Evolutionary conservation across 371 early-diverging fungal genomes (phyloP), one percentile per base, ranked within the genome.

Genomic region (Syncephalastrum sp.): DNA sequence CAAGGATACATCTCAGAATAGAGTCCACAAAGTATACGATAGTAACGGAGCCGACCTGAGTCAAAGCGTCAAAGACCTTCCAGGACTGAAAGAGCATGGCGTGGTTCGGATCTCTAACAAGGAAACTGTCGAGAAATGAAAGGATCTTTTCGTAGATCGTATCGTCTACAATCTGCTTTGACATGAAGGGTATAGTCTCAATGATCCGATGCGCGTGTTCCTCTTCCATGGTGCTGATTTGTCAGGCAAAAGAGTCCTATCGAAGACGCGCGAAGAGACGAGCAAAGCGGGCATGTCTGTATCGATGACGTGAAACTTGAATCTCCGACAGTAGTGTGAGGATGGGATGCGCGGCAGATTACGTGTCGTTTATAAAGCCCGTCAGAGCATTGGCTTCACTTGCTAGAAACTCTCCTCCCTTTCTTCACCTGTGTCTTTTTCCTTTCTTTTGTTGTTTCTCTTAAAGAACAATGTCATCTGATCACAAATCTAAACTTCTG

Each of bases 71-170:
- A 45, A 69, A 58, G 5, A 67, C 43, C 1, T 48, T 38, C 65
- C 64, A 64, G 2, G 55, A 43, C 25, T 62, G 43, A 24, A 67
- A 50, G 23, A 58, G 33, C 12, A 21, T 15, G 8, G 53, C 47
- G 21, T 47, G 49, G 6, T 48, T 13, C 17, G 58, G 48, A 38
- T 58, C 25, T 41, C 56, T 10, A 51, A 38, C 42, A 55, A 67
- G 51, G 24, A 67, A 59, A 19, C 59, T 50, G 25, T 47, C 47
- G 21, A 71, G 41, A 47, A 68, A 70, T 0, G 75, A 69, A 3
- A 75, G 54, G 13, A 79, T 72, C 65, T 75, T 75, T 54, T 79
- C 79, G 53, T 74, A 75, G 3, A 79, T 44, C 1, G 79, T 75
- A 21, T 75, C 76, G 60, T 79, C 79, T 1, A 73, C 67, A 49